Percentiles rank a stretch among this genome's conserved stretches.
These are phyloP conservation scores for Hysterium pulicare DNA, from an alignment of 2,329 filamentous ascomycete species.

Conservation along the genomic window DNA sequence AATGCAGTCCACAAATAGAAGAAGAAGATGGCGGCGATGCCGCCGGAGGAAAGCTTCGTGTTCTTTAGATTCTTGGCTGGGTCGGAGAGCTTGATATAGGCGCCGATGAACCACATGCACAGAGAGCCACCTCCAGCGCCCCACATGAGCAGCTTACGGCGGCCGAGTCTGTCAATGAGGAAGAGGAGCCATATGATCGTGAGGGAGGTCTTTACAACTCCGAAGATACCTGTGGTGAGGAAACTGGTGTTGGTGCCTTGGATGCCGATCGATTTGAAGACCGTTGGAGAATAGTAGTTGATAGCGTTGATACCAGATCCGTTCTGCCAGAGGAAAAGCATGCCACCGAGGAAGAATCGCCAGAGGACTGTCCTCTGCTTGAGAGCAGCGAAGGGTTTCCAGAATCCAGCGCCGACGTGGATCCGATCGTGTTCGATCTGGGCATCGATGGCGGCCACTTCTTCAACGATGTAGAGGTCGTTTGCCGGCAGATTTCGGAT, in stretches of 20 bases:
- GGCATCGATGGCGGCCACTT: slow-evolving; percentile 66
- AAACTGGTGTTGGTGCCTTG: slow-evolving; percentile 57
- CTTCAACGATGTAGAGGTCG: slow-evolving; percentile 69
- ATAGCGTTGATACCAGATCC: slow-evolving; percentile 73
- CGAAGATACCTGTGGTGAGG: slow-evolving; percentile 72
- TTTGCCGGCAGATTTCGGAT: slow-evolving; percentile 57
- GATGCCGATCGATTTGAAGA: slow-evolving; percentile 65
- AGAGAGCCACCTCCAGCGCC: slow-evolving; percentile 61
- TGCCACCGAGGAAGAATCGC: slow-evolving; percentile 69
- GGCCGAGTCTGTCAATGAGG: slow-evolving; percentile 63
- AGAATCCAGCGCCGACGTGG: slow-evolving; percentile 68
- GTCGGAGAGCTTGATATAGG: slow-evolving; percentile 54
- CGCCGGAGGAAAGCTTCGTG: slow-evolving; percentile 42
- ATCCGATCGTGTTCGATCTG: slow-evolving; percentile 63
- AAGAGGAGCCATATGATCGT: slow-evolving; percentile 68
- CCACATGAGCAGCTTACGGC: slow-evolving; percentile 61
- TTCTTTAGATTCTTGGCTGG: slow-evolving; percentile 33
- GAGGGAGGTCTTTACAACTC: slow-evolving; percentile 68
- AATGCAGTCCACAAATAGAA: slow-evolving; percentile 72
- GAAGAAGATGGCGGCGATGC: slow-evolving; percentile 64
- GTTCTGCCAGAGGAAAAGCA: slow-evolving; percentile 79
- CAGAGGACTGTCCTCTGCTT: slow-evolving; percentile 57
- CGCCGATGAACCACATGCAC: slow-evolving; percentile 64
- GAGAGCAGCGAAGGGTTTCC: slow-evolving; percentile 47
- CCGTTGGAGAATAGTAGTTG: slow-evolving; percentile 71